Conservation (phyloP, 208 protist species). For the Acanthamoeba culbertsoni region DNA sequence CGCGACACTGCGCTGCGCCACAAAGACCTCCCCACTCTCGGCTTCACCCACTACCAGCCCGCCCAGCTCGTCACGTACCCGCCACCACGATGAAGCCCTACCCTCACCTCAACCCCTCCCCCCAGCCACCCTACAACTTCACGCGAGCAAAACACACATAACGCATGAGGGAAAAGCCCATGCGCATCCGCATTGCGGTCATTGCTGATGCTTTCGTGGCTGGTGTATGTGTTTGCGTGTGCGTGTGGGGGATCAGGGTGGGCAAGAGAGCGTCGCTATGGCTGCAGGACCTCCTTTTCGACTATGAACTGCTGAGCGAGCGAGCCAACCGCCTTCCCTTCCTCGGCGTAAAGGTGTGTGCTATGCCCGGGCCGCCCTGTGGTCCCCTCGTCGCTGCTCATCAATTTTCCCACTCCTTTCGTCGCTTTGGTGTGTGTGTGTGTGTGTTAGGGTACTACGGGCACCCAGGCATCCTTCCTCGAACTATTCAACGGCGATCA, state of each 20-base stretch:
- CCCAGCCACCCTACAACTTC: no score
- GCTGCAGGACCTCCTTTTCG: slow-evolving; percentile 78
- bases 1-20: slow-evolving; percentile 60
- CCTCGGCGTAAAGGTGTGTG: slow-evolving; percentile 65
- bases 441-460: slow-evolving; percentile 73
- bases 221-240: not conserved
- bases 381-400: not conserved
- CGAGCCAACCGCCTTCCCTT: slow-evolving; percentile 47
- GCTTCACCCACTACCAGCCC: slow-evolving; percentile 83
- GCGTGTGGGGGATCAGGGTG: slow-evolving; percentile 45
- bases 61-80: slow-evolving; percentile 80
- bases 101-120: no score
- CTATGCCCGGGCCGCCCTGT: no score
- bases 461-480: slow-evolving; percentile 80
- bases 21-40: slow-evolving; percentile 77
- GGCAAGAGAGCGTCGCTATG: slow-evolving; percentile 81
- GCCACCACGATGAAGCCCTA: not conserved
- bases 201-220: no score
- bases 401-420: not conserved
- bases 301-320: slow-evolving; percentile 63
- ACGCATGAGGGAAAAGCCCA: no score
- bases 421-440: not conserved
- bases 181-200: no score
- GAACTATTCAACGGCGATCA: slow-evolving; percentile 78
- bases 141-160: no score